Evolutionary conservation across 345 rosid species (phyloP), one percentile per base, ranked within the genome.

Genomic region (Citrus unshiu): DNA sequence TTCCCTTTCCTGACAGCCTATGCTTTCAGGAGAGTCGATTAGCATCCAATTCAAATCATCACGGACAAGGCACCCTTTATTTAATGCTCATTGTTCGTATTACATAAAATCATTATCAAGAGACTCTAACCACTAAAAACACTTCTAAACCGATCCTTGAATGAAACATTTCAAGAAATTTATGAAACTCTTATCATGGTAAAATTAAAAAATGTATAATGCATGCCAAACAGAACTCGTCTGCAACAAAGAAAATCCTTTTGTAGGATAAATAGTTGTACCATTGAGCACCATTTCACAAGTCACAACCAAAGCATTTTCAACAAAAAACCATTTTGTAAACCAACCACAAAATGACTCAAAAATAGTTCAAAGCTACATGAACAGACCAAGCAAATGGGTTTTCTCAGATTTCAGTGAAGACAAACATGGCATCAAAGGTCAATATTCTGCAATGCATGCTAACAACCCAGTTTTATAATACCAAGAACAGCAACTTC

Each of bases 401-500:
- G 68, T 1, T 14, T 37, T 32, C 40, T 43, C 13, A 75, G 62
- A 65, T 49, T 46, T 43, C 43, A 62, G 2, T 19, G 29, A 19
- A 74, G 13, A n/a, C 70, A 64, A 64, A 49, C 30, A 13, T 3
- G 19, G 30, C 39, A 56, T 43, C 57, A 43, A 16, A 24, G 62
- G 22, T 43, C 72, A 24, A 40, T 14, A 60, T 60, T 59, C 68
- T 34, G 66, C 67, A 29, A 61, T 30, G 78, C 78, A 75, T 30
- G 32, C 58, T 40, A 73, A 67, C 5, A 66, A 34, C 49, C 58
- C 75, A 60, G 37, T 62, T 80, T 27, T 30, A 62, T 13, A 46
- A 75, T n/a, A 73, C 46, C 59, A 65, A 18, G 22, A 54, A 54
- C 64, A 43, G 70, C 27, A 35, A 34, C 19, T 46, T 7, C 27